phyloP scores from a whole-genome alignment of 768 basidiomycete genomes.

The Pleurotus giganteus region DNA sequence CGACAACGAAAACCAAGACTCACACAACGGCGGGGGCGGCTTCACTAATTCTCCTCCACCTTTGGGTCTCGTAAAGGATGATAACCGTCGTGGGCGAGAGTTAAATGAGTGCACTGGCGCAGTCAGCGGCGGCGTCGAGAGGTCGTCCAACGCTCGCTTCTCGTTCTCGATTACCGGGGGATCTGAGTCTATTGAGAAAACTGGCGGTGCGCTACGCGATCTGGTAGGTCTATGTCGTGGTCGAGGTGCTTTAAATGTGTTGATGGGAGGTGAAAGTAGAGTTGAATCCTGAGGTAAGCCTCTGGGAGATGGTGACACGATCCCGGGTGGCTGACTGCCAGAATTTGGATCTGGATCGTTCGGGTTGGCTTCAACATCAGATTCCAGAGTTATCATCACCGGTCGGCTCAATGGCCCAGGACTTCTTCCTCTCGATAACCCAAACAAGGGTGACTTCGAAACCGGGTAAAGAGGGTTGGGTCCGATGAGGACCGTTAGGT shows the following conservation, averaged over 20 bases:
- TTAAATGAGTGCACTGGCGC: constrained; percentile 32
- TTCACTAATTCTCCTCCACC: constrained; percentile 48
- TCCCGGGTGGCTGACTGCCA: constrained; percentile 11
- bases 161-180: constrained; percentile 9
- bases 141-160: neutral
- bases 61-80: constrained; percentile 19
- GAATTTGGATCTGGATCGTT: neutral
- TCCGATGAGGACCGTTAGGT: constrained; percentile 51
- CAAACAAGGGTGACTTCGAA: constrained; percentile 30
- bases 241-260: constrained; percentile 30
- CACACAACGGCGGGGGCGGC: constrained; percentile 66
- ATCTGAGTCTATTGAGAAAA: constrained; percentile 5
- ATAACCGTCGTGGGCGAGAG: constrained; percentile 6
- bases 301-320: constrained; percentile 16
- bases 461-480: constrained; percentile 41
- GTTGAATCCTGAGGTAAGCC: constrained; percentile 25
- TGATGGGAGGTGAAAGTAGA: constrained; percentile 46
- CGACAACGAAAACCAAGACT: constrained; percentile 24
- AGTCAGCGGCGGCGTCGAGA: constrained; percentile 9
- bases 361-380: constrained; percentile 4
- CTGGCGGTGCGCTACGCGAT: constrained; percentile 44
- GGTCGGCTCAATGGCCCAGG: constrained; percentile 21
- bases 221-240: constrained; percentile 42
- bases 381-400: constrained; percentile 22
- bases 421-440: constrained; percentile 19